Evolutionary conservation across 2,329 filamentous ascomycete genomes (phyloP).

Genomic region (Aureobasidium vineae): DNA sequence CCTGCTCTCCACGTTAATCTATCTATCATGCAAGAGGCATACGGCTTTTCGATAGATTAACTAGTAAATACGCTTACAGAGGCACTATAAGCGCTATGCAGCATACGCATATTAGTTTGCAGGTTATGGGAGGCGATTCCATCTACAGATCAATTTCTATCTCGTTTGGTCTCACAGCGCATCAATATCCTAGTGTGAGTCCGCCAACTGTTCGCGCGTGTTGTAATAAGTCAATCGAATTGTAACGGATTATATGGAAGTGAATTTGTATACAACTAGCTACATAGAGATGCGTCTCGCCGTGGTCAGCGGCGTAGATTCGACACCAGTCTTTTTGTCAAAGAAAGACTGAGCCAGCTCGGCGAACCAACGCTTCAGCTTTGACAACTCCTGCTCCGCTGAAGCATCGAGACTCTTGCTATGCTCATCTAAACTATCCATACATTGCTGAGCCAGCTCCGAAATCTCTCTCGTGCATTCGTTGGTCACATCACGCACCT

Average conservation of each 20-base stretch:
- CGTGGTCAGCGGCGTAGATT: too few relatives aligned
- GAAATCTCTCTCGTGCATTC: slow-evolving; percentile 12
- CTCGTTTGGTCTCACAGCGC: too few relatives aligned
- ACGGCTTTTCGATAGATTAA: accelerated
- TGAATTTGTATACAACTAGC: not conserved
- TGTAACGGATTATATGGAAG: not conserved
- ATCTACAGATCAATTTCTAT: not conserved
- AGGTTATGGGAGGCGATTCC: not conserved
- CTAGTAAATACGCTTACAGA: not conserved
- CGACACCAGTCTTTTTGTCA: not conserved
- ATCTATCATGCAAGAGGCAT: not conserved
- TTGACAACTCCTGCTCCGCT: not conserved
- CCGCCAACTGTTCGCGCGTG: too few relatives aligned
- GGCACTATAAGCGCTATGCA: not conserved
- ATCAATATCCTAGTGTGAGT: too few relatives aligned
- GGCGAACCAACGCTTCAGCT: slow-evolving; percentile 7
- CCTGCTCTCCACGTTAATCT: not conserved
- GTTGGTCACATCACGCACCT: not conserved
- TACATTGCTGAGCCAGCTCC: slow-evolving; percentile 4
- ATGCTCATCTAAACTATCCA: slow-evolving; percentile 5
- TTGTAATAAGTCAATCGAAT: not conserved
- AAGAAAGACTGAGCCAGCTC: not conserved
- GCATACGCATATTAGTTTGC: not conserved
- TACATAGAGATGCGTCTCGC: slow-evolving; percentile 1
- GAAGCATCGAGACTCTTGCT: slow-evolving; percentile 1